Conservation (phyloP, 441 rosid genomes). For the Rhodomyrtus psidioides region DNA sequence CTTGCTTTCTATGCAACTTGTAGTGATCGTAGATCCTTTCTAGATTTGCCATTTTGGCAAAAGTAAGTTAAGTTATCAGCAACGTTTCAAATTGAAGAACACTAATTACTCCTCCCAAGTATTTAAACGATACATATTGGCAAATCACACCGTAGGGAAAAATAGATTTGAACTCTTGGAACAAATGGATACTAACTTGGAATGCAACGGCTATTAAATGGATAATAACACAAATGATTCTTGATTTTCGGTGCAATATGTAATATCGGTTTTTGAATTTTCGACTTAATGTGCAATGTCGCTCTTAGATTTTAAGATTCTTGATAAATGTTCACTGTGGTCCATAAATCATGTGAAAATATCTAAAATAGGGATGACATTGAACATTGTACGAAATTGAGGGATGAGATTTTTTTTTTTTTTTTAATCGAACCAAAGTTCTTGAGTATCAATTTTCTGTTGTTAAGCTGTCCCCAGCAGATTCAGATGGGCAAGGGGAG, state of each 20-base stretch:
- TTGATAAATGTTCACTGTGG: not conserved
- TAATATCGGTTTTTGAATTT: fast-evolving
- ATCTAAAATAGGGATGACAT: not conserved
- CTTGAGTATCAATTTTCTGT: no score
- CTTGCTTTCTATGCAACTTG: not conserved
- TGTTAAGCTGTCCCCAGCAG: not conserved
- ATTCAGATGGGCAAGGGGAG: not conserved
- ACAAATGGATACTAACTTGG: not conserved
- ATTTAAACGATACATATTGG: not conserved
- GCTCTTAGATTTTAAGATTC: not conserved
- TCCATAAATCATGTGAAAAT: not conserved
- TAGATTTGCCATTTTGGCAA: not conserved
- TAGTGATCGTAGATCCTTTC: not conserved
- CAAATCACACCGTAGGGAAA: not conserved
- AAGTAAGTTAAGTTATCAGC: not conserved
- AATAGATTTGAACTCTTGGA: not conserved
- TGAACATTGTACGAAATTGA: not conserved
- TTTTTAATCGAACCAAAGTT: no score
- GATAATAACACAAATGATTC: no score
- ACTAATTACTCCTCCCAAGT: not conserved
- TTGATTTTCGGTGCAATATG: no score
- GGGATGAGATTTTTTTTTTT: fast-evolving
- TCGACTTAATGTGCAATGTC: fast-evolving
- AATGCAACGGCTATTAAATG: not conserved
- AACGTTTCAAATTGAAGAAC: not conserved